These are phyloP conservation scores for Kwoniella botswanensis DNA, from an alignment of 768 basidiomycete genomes.

Conservation along the genomic window DNA sequence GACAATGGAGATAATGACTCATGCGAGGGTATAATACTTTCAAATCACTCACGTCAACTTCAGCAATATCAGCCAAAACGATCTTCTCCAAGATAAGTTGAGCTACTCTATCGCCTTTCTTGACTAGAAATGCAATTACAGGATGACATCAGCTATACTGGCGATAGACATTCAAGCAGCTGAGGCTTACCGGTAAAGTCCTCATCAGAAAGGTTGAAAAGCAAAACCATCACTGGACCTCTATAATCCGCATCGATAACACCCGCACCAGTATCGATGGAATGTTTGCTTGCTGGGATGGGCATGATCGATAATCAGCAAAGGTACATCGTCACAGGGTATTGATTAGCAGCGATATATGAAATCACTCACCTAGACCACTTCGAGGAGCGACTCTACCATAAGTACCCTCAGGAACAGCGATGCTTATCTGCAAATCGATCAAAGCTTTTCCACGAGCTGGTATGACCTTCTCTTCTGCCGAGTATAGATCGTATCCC, in stretches of 20 bases:
- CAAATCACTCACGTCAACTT: slow-evolving; percentile 72
- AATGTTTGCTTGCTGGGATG: slow-evolving; percentile 83
- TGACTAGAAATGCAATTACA: slow-evolving; percentile 61
- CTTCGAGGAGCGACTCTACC: slow-evolving; percentile 95
- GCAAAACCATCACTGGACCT: slow-evolving; percentile 83
- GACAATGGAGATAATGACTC: too few relatives aligned
- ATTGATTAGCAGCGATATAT: background rate
- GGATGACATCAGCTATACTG: background rate
- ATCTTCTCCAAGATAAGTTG: slow-evolving; percentile 93
- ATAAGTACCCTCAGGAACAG: slow-evolving; percentile 90
- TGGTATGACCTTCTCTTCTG: slow-evolving; percentile 80
- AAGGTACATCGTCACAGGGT: background rate
- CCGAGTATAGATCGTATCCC: slow-evolving; percentile 91
- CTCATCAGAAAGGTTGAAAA: slow-evolving; percentile 88
- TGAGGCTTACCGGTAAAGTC: slow-evolving; percentile 75
- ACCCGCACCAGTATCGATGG: slow-evolving; percentile 97
- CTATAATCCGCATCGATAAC: slow-evolving; percentile 97
- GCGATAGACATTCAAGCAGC: background rate
- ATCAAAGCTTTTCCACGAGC: slow-evolving; percentile 89
- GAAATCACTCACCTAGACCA: slow-evolving; percentile 75
- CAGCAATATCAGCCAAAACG: slow-evolving; percentile 78
- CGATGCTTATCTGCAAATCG: slow-evolving; percentile 89
- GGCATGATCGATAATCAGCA: background rate
- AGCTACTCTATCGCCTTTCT: slow-evolving; percentile 92
- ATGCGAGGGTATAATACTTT: too few relatives aligned